Percentiles rank a stretch among this genome's conserved stretches.
Conservation (phyloP, 179 eudicot genomes). For the Beta macrorhiza region DNA sequence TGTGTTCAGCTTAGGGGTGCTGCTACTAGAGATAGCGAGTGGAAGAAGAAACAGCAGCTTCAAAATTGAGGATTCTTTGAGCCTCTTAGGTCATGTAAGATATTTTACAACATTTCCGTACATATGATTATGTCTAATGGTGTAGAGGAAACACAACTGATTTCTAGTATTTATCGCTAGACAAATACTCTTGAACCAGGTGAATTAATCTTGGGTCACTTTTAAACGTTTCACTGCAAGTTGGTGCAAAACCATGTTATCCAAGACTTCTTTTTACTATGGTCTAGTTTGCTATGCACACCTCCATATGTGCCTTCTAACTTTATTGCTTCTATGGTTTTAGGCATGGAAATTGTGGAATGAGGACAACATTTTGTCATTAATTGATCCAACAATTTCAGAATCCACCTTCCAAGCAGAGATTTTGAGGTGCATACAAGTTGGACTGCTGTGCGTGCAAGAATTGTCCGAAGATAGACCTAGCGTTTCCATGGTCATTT, state of each 20-base stretch:
- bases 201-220: no score
- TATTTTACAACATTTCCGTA: not conserved
- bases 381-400: conserved; percentile 29
- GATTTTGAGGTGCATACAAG: conserved; percentile 33
- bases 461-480: conserved; percentile 42
- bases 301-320: no score
- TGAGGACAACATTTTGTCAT: conserved; percentile 24
- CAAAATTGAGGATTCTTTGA: conserved; percentile 21
- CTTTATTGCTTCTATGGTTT: not conserved
- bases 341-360: conserved; percentile 49
- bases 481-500: conserved; percentile 31
- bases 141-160: not conserved
- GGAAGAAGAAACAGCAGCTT: conserved; percentile 44
- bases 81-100: conserved; percentile 32
- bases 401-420: conserved; percentile 16
- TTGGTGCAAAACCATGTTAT: no score
- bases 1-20: conserved; percentile 50
- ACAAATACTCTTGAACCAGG: no score
- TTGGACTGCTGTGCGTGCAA: conserved; percentile 39
- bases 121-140: not conserved
- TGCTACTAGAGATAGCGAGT: conserved; percentile 46
- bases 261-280: not conserved
- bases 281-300: not conserved
- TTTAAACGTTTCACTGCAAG: no score
- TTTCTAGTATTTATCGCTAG: no score